Evolutionary conservation across 2,329 filamentous ascomycete species (phyloP).

Genomic region (Neocucurbitaria cava): DNA sequence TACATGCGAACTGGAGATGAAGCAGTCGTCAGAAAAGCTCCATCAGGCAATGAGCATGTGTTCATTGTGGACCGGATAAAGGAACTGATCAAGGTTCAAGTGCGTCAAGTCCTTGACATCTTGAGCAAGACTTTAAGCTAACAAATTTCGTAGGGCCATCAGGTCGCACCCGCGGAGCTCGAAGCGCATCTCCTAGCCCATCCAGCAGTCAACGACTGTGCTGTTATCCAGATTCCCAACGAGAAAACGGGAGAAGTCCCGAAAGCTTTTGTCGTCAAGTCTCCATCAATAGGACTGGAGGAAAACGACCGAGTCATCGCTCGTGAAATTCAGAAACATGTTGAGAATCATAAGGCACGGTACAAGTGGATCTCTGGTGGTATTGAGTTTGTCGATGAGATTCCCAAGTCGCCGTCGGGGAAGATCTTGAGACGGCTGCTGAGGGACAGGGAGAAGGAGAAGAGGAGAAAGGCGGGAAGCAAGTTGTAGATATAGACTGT

Average conservation of each 20-base stretch:
- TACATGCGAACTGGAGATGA: slow-evolving; percentile 90
- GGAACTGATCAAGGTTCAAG: slow-evolving; percentile 80
- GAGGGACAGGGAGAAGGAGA: slow-evolving; percentile 76
- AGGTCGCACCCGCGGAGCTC: slow-evolving; percentile 84
- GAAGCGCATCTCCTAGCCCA: slow-evolving; percentile 81
- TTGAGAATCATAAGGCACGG: slow-evolving; percentile 66
- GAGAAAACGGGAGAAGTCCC: slow-evolving; percentile 67
- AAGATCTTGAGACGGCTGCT: slow-evolving; percentile 70
- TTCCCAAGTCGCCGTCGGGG: slow-evolving; percentile 68
- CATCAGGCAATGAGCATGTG: slow-evolving; percentile 75
- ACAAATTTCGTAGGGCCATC: slow-evolving; percentile 65
- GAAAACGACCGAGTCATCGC: slow-evolving; percentile 57
- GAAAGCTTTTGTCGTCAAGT: slow-evolving; percentile 70
- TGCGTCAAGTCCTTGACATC: slow-evolving; percentile 40
- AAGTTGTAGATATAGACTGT: slow-evolving; percentile 65
- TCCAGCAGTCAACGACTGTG: slow-evolving; percentile 76
- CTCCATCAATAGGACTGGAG: slow-evolving; percentile 59
- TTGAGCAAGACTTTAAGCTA: not conserved
- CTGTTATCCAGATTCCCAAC: slow-evolving; percentile 77
- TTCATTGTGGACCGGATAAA: slow-evolving; percentile 85
- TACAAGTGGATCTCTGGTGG: slow-evolving; percentile 70
- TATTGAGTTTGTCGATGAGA: slow-evolving; percentile 56
- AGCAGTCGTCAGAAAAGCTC: slow-evolving; percentile 63
- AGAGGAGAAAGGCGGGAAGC: slow-evolving; percentile 67
- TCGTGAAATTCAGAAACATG: slow-evolving; percentile 63